Evolutionary conservation across 2,329 filamentous ascomycete species (phyloP).

Genomic region (Leptosphaerulina australis): DNA sequence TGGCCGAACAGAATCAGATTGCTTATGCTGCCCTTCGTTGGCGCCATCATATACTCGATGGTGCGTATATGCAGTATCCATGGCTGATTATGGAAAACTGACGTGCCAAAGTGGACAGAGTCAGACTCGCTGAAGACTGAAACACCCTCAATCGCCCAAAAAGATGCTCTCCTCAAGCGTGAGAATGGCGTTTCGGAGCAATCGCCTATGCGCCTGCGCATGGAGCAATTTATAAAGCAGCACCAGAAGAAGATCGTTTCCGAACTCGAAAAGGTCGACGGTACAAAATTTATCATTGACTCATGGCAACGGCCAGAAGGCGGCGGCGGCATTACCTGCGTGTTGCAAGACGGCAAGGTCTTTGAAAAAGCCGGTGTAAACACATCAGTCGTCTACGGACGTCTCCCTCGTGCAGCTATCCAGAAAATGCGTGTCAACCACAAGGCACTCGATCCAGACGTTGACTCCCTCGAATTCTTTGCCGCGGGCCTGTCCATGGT

Average conservation of each 20-base stretch:
- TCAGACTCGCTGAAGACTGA: slow-evolving; percentile 57
- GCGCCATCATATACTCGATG: slow-evolving; percentile 64
- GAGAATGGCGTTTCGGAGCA: slow-evolving; percentile 74
- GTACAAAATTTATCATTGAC: slow-evolving; percentile 79
- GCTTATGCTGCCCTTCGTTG: slow-evolving; percentile 58
- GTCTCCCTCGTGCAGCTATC: slow-evolving; percentile 83
- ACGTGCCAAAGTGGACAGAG: slow-evolving; percentile 39
- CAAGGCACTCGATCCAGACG: slow-evolving; percentile 80
- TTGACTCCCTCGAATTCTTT: slow-evolving; percentile 91
- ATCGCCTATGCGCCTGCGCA: slow-evolving; percentile 95
- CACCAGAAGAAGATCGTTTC: slow-evolving; percentile 88
- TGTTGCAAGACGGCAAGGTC: slow-evolving; percentile 92
- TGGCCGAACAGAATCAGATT: slow-evolving; percentile 52
- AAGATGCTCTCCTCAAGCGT: slow-evolving; percentile 80
- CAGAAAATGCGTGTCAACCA: slow-evolving; percentile 85
- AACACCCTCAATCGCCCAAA: slow-evolving; percentile 76
- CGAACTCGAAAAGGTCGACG: slow-evolving; percentile 83
- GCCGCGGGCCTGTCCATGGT: slow-evolving; percentile 92
- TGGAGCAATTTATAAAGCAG: slow-evolving; percentile 95
- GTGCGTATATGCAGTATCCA: slow-evolving; percentile 47
- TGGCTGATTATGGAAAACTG: neutral
- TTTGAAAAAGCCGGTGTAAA: slow-evolving; percentile 98
- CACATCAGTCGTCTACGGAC: slow-evolving; percentile 92
- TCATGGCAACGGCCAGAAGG: slow-evolving; percentile 87
- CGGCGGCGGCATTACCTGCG: slow-evolving; percentile 91